These are phyloP conservation scores for Pseudisothecium myosuroides DNA, from an alignment of 225 moss, liverwort and hornwort genomes.

Conservation along the genomic window DNA sequence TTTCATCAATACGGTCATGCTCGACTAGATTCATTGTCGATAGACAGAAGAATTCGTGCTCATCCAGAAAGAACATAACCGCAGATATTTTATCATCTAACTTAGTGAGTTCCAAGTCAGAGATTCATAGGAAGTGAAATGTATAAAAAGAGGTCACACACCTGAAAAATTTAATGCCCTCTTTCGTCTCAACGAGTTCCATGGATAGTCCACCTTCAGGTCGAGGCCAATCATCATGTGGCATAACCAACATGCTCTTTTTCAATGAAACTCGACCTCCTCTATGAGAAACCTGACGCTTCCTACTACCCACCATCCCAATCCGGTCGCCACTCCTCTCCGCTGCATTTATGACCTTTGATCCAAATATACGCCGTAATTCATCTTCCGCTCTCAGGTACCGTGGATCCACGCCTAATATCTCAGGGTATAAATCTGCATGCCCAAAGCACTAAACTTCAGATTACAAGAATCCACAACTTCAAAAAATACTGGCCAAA, in stretches of 20 bases:
- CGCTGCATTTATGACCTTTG: slow-evolving; percentile 74
- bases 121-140: background rate
- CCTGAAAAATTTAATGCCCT: slow-evolving; percentile 63
- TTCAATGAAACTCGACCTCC: slow-evolving; percentile 50
- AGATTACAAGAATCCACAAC: background rate
- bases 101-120: background rate
- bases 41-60: background rate
- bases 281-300: slow-evolving; percentile 49
- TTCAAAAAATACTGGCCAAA: background rate
- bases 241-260: slow-evolving; percentile 60
- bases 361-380: slow-evolving; percentile 86
- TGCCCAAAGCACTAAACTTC: background rate
- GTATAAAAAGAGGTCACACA: background rate
- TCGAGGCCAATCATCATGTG: slow-evolving; percentile 63
- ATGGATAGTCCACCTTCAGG: slow-evolving; percentile 70
- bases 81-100: background rate
- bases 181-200: slow-evolving; percentile 62
- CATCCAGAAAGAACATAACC: background rate
- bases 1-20: background rate
- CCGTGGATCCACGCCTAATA: slow-evolving; percentile 50
- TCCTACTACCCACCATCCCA: slow-evolving; percentile 19
- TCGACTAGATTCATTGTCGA: background rate
- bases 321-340: slow-evolving; percentile 36
- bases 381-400: slow-evolving; percentile 78
- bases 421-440: slow-evolving; percentile 23